Evolutionary conservation across 441 rosid genomes (phyloP), one percentile per base, ranked within the genome.

Genomic region (Mallotus repandus): DNA sequence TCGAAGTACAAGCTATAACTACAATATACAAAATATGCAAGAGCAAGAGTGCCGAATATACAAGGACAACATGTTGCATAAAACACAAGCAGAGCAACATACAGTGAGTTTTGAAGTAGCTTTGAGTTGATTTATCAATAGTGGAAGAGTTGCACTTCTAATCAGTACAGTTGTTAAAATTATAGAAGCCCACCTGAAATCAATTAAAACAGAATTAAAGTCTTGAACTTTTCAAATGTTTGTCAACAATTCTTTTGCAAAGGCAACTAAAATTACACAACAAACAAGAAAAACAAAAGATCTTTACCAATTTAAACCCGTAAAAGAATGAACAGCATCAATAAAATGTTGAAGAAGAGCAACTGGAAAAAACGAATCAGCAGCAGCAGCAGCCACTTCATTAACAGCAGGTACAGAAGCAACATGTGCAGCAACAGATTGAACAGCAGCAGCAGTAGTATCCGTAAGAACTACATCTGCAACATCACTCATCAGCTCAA

Each of bases 141-240:
- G 84, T 14, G 99, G 98, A 77, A 91, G n/a, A 0, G 90, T 89
- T 53, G 78, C 78, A 35, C 84, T 78, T 74, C 99, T 86, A 73
- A 93, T 88, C 75, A 91, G 5, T 66, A 93, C 66, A 12, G 98
- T 96, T 59, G 97, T 82, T 54, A 91, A 10, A 49, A 77, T 79
- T 71, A 96, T 90, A 64, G 96, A 88, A n/a, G 89, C 87, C 98
- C 96, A 93, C 99, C 99, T 92, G 85, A 81, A 71, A 81, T 3
- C 66, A 61, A 69, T 46, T 10, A 29, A 21, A 50, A 12, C 38
- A 35, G 35, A 13, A 9, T 22, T 53, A 15, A 63, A 35, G 65
- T 11, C 46, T 4, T 63, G 66, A 41, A 46, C 38, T 43, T 19
- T n/a, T 65, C n/a, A 2, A 64, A 46, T 13, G 21, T 19, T 7